Evolutionary conservation across 371 early-diverging fungal species (phyloP).

Genomic region (Mucor plumbeus): DNA sequence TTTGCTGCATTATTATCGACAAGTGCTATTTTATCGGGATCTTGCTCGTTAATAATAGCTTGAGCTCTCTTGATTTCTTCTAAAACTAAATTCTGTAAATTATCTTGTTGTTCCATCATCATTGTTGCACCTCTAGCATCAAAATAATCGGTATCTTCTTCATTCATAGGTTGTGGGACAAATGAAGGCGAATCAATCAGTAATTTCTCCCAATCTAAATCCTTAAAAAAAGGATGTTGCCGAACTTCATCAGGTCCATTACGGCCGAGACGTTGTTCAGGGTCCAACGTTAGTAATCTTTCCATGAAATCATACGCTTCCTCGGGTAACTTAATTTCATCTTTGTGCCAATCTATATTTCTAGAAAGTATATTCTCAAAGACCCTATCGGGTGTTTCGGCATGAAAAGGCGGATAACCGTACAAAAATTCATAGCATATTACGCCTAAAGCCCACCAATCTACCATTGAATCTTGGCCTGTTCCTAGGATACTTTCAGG

Average conservation of each 20-base stretch:
- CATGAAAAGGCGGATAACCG: slow-evolving; percentile 90
- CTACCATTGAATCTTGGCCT: slow-evolving; percentile 86
- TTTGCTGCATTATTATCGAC: background rate
- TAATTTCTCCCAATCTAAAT: slow-evolving; percentile 75
- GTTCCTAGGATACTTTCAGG: slow-evolving; percentile 92
- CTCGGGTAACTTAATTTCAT: slow-evolving; percentile 70
- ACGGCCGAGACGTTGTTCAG: slow-evolving; percentile 76
- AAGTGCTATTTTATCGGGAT: slow-evolving; percentile 37
- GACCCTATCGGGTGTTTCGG: slow-evolving; percentile 80
- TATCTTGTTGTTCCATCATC: slow-evolving; percentile 41
- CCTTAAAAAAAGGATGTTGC: slow-evolving; percentile 68
- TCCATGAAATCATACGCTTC: slow-evolving; percentile 92
- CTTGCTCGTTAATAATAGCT: slow-evolving; percentile 51
- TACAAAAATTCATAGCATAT: slow-evolving; percentile 91
- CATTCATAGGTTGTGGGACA: slow-evolving; percentile 77
- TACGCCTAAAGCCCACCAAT: slow-evolving; percentile 95
- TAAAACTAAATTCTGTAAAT: slow-evolving; percentile 26
- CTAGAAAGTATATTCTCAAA: slow-evolving; percentile 86
- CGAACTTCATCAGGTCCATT: slow-evolving; percentile 72
- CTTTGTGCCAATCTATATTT: slow-evolving; percentile 76
- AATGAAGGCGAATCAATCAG: slow-evolving; percentile 76
- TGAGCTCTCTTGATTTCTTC: slow-evolving; percentile 43
- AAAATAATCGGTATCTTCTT: slow-evolving; percentile 94
- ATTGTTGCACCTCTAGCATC: slow-evolving; percentile 83
- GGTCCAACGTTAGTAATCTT: slow-evolving; percentile 75